Base-by-base conservation (phyloP, 768 basidiomycete species). In the Suillus subalutaceus region DNA sequence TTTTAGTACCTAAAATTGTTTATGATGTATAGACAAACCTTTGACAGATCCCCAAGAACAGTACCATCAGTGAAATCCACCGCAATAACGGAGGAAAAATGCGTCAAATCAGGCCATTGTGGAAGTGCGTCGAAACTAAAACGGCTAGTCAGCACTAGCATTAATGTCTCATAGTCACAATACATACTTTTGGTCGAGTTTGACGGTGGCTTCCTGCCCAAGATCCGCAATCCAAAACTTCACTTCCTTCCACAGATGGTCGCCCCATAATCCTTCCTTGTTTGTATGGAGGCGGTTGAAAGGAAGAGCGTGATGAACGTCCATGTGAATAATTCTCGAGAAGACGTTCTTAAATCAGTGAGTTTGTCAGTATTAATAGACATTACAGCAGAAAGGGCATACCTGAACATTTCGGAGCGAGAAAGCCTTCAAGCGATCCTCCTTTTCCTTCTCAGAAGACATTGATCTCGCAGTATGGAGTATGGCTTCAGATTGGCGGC, bases 31-130 rank as follows among this genome's bases (percentile, higher is more conserved):
- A 35, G 0, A 48, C 30, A 35, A 66, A 80, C 80, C 73, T 78
- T 80, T 10, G 72, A 70, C 10, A 80, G 71, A 66, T 81, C 78
- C 61, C 78, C 77, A 55, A 72, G 74, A 65, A 81, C 80, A 10
- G 67, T 63, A 4, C 74, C 77, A 70, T 82, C 79, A 26, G 72
- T 69, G 70, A 79, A 80, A 23, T 72, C 62, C 4, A 76, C 67
- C 8, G 67, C 66, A 30, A 71, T 65, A 16, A 78, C 62, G 2
- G 70, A n/a, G 0, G 62, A n/a, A 56, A 81, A 80, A 60, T 79
- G 79, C 35, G 75, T 77, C 10, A 82, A 56, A 26, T 69, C 72
- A 9, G 70, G 65, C 80, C 80, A 82, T 0, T 71, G 63, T 16
- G 81, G 78, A 38, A 79, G 64, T 6, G 5, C 30, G 10, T 70